These are phyloP conservation scores for Platanthera guangdongensis DNA, from an alignment of 106 monocot species.

Conservation along the genomic window DNA sequence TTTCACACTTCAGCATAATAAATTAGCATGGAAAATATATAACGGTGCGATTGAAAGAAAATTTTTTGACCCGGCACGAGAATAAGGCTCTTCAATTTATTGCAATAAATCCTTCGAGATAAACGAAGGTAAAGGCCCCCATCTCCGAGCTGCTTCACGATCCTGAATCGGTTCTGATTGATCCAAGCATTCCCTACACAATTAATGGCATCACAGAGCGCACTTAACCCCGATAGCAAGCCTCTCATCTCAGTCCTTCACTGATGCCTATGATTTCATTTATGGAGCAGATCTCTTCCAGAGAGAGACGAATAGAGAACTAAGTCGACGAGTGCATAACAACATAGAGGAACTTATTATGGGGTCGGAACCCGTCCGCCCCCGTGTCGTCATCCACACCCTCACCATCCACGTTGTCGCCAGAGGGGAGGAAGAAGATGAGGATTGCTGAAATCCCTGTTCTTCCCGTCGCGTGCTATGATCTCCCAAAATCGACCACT, in stretches of 20 bases:
- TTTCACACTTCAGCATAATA: neutral
- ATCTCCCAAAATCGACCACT: too few species aligned
- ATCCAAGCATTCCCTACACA: conserved; percentile 90
- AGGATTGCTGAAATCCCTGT: too few species aligned
- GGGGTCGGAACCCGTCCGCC: too few species aligned
- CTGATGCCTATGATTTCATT: neutral
- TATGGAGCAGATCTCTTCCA: too few species aligned
- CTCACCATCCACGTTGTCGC: too few species aligned
- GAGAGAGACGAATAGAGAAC: too few species aligned
- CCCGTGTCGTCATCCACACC: too few species aligned
- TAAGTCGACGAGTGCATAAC: too few species aligned
- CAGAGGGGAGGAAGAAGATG: too few species aligned
- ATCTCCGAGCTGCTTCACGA: conserved; percentile 84
- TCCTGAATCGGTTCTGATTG: conserved; percentile 87
- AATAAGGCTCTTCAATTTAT: conserved; percentile 39
- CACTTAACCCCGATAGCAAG: conserved; percentile 86
- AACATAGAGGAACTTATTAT: too few species aligned
- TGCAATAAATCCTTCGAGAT: conserved; percentile 50
- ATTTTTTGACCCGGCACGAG: conserved; percentile 53
- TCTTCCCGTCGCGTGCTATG: too few species aligned
- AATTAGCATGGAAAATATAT: neutral
- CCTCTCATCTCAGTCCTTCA: conserved; percentile 56
- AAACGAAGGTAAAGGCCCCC: conserved; percentile 86
- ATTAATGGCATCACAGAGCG: conserved; percentile 76
- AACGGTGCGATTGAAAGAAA: neutral